Evolutionary conservation across 306 rosid genomes (phyloP).

Genomic region (Prunus salicina): DNA sequence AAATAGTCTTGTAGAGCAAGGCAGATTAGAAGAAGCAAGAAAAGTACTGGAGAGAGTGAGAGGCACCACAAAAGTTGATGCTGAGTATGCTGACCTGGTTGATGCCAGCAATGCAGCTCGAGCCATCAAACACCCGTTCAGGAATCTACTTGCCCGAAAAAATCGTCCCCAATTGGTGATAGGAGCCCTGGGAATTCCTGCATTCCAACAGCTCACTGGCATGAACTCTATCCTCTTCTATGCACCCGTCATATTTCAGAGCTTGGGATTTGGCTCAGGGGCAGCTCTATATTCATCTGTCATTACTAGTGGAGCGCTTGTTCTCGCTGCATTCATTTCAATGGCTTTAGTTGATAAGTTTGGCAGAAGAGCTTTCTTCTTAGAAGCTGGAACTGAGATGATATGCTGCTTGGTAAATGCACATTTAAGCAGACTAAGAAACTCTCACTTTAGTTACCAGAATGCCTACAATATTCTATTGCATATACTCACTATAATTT

Average conservation of each 20-base stretch:
- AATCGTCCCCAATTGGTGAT: constrained; percentile 90
- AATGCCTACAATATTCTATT: not conserved
- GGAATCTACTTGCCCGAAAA: constrained; percentile 61
- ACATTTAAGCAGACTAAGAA: not conserved
- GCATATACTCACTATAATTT: not conserved
- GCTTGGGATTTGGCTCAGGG: constrained; percentile 80
- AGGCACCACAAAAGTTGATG: constrained; percentile 81
- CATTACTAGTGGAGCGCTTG: constrained; percentile 78
- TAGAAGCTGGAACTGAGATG: constrained; percentile 96
- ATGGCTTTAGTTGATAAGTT: constrained; percentile 80
- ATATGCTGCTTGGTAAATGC: constrained; percentile 71
- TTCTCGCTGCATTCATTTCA: constrained; percentile 76
- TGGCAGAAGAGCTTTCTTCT: constrained; percentile 87
- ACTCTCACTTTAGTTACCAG: not conserved
- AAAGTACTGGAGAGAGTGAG: constrained; percentile 69
- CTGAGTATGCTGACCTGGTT: constrained; percentile 78
- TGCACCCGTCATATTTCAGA: constrained; percentile 96
- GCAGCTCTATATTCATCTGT: constrained; percentile 80
- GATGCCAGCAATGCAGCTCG: constrained; percentile 80
- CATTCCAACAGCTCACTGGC: constrained; percentile 96
- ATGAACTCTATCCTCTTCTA: constrained; percentile 95
- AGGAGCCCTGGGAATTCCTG: constrained; percentile 92
- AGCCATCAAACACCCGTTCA: constrained; percentile 58
- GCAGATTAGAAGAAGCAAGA: constrained; percentile 65
- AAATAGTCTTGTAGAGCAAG: constrained; percentile 84